Conservation (phyloP, 2,329 filamentous ascomycete genomes). For the Zopfia rhizophila region DNA sequence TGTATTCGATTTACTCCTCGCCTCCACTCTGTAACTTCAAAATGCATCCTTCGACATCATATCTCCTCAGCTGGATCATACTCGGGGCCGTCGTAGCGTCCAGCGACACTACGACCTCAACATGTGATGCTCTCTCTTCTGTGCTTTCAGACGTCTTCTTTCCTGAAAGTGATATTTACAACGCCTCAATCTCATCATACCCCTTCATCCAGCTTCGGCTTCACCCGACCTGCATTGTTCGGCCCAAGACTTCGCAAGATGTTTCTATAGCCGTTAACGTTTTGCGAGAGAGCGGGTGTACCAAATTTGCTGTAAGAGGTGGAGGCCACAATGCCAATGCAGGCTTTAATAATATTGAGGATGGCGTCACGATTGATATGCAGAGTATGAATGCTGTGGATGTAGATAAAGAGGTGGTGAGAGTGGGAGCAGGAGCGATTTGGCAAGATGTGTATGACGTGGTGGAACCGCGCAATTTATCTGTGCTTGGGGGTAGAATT, state of each 20-base stretch:
- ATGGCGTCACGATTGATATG: slow-evolving; percentile 20
- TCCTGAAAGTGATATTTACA: slow-evolving; percentile 30
- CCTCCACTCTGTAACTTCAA: slow-evolving; percentile 5
- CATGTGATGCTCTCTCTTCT: slow-evolving; percentile 25
- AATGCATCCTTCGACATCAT: slow-evolving; percentile 19
- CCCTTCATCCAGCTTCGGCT: slow-evolving; percentile 30
- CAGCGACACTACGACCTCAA: slow-evolving; percentile 1
- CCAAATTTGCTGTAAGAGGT: slow-evolving; percentile 38
- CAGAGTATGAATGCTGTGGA: slow-evolving; percentile 7
- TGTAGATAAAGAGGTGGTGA: slow-evolving; percentile 2
- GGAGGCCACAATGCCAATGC: slow-evolving; percentile 24
- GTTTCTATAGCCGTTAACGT: slow-evolving; percentile 34
- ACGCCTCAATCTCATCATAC: slow-evolving; percentile 34
- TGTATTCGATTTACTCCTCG: no score
- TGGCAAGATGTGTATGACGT: slow-evolving; percentile 18
- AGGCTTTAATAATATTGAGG: no score
- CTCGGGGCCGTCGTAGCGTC: neutral
- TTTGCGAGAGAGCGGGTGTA: slow-evolving; percentile 32
- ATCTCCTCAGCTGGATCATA: slow-evolving; percentile 7
- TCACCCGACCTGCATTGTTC: slow-evolving; percentile 38
- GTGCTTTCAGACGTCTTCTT: slow-evolving; percentile 28
- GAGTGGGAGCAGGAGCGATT: slow-evolving; percentile 10
- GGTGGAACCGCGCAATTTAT: slow-evolving; percentile 5
- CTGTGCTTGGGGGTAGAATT: slow-evolving; percentile 17
- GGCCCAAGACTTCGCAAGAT: slow-evolving; percentile 35